These are phyloP conservation scores for Picea sitchensis DNA, from an alignment of 75 land plant genomes.

Conservation along the genomic window DNA sequence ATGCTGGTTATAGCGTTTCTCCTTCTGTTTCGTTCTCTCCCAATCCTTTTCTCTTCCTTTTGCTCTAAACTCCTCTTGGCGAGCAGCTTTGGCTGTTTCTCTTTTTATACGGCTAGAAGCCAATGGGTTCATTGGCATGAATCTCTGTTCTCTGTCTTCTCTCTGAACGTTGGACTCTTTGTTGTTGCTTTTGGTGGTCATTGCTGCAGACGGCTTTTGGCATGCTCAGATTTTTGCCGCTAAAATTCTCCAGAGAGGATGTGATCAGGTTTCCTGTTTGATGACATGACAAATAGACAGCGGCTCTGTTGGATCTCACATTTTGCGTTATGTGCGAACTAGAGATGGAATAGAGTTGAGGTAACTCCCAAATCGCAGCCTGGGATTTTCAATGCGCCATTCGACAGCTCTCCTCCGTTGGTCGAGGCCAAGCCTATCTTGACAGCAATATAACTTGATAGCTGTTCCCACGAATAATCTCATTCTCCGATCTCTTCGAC, in stretches of 20 bases:
- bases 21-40: neutral
- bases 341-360: no score
- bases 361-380: conserved; percentile 14
- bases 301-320: no score
- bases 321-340: no score
- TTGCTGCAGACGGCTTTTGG: no score
- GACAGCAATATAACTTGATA: conserved; percentile 9
- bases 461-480: conserved; percentile 25
- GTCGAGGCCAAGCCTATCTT: conserved; percentile 25
- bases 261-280: no score
- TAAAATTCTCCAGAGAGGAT: no score
- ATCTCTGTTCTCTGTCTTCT: neutral
- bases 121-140: neutral
- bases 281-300: no score
- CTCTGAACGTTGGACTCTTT: no score
- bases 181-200: neutral
- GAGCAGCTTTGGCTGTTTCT: neutral
- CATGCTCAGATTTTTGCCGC: no score
- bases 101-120: conserved; percentile 4
- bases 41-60: neutral
- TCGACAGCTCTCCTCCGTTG: conserved; percentile 26
- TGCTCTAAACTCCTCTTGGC: neutral
- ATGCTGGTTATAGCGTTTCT: neutral
- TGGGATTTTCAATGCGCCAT: conserved; percentile 21
- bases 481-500: conserved; percentile 28